phyloP scores from a whole-genome alignment of 2,329 filamentous ascomycete species.

The Penicillium aurantiogriseum region DNA sequence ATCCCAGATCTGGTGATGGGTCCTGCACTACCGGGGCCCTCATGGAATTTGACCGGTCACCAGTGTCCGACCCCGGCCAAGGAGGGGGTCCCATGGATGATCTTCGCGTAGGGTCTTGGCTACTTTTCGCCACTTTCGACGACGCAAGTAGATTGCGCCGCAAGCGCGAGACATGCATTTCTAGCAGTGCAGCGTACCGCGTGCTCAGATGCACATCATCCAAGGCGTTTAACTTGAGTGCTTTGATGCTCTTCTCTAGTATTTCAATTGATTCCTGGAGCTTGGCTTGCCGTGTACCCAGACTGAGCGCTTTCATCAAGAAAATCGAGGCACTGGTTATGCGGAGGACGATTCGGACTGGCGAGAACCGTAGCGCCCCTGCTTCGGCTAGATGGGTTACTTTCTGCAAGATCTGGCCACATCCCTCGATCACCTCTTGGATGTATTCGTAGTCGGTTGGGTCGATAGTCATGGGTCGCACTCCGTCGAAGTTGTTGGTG shows the following conservation, averaged over 20 bases:
- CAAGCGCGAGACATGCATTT: slow-evolving; percentile 46
- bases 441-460: slow-evolving; percentile 56
- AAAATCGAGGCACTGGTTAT: slow-evolving; percentile 58
- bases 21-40: slow-evolving; percentile 25
- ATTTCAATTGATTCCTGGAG: slow-evolving; percentile 50
- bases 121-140: slow-evolving; percentile 32
- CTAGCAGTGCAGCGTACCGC: slow-evolving; percentile 51
- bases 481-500: slow-evolving; percentile 33
- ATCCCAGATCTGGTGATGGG: slow-evolving; percentile 28
- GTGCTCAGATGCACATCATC: slow-evolving; percentile 55
- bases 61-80: slow-evolving; percentile 27
- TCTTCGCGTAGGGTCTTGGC: slow-evolving; percentile 24
- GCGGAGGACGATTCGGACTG: slow-evolving; percentile 54
- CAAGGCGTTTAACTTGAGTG: slow-evolving; percentile 49
- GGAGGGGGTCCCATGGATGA: slow-evolving; percentile 33
- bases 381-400: slow-evolving; percentile 50
- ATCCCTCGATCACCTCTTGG: slow-evolving; percentile 56
- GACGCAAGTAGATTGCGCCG: slow-evolving; percentile 40
- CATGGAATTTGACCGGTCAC: slow-evolving; percentile 21
- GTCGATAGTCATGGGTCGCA: slow-evolving; percentile 47
- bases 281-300: slow-evolving; percentile 51
- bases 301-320: slow-evolving; percentile 51
- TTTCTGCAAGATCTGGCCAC: slow-evolving; percentile 52
- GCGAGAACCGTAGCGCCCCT: slow-evolving; percentile 50
- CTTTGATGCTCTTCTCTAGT: slow-evolving; percentile 49